Evolutionary conservation across 805 yeast species (phyloP).

Genomic region (Suhomyces pyralidae): DNA sequence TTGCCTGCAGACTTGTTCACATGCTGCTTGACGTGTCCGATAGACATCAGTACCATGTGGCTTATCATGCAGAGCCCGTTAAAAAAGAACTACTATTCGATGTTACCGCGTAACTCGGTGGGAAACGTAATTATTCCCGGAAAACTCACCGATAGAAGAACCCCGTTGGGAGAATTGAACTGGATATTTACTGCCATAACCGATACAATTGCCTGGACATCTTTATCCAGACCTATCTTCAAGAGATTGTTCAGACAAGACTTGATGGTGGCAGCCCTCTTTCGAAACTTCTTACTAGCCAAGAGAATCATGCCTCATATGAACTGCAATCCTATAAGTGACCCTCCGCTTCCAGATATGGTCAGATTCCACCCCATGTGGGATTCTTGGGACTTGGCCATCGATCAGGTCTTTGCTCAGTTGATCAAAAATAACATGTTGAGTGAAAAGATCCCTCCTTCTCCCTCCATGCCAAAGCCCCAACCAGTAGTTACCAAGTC

Average conservation of each 20-base stretch:
- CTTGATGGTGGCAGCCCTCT: constrained; percentile 92
- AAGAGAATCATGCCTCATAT: constrained; percentile 90
- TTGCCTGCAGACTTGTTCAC: constrained; percentile 95
- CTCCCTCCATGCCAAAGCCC: constrained; percentile 2
- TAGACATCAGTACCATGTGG: constrained; percentile 89
- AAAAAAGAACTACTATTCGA: constrained; percentile 47
- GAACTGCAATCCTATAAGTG: constrained; percentile 91
- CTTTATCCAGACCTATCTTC: constrained; percentile 81
- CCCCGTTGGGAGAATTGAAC: constrained; percentile 92
- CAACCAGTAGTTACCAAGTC: neutral
- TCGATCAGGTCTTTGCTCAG: constrained; percentile 86
- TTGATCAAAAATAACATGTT: constrained; percentile 43
- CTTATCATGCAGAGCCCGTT: constrained; percentile 81
- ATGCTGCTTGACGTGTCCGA: constrained; percentile 92
- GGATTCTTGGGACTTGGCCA: constrained; percentile 97
- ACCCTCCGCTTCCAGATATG: constrained; percentile 85
- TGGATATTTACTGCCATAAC: constrained; percentile 99
- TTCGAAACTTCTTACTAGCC: constrained; percentile 88
- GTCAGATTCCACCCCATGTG: constrained; percentile 86
- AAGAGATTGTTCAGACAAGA: constrained; percentile 92
- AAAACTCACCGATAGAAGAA: constrained; percentile 83
- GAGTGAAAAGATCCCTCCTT: constrained; percentile 1
- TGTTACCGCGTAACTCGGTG: constrained; percentile 44
- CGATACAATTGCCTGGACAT: constrained; percentile 97
- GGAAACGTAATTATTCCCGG: constrained; percentile 81